Evolutionary conservation across 2,329 filamentous ascomycete genomes (phyloP), one percentile per base, ranked within the genome.

Genomic region (Metarhizium anisopliae): DNA sequence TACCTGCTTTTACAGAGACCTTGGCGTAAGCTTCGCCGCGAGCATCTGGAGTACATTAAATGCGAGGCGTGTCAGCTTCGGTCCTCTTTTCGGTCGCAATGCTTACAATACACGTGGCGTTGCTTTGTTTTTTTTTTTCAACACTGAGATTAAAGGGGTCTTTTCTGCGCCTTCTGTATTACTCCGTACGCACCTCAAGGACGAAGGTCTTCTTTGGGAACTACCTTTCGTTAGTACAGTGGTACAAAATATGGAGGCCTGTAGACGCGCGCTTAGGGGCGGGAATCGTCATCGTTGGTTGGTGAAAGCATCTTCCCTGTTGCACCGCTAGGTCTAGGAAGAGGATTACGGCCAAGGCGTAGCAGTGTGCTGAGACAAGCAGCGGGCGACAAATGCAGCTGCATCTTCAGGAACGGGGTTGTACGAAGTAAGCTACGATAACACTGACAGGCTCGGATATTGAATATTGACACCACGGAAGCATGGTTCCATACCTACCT

Each of bases 221-320:
- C 10, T 45, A 8, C 32, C 7, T 11, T 35, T 35, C 32, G 25
- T 35, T 11, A 11, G 32, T 35, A 8, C 3, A 20, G 42, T 45
- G n/a, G n/a, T 18, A 45, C 42, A 38, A 18, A 29, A 29, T 50
- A 43, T 35, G n/a, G 30, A 18, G 29, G 47, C 18, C 36, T 13
- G 38, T 55, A 58, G 55, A 53, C 58, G 58, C 58, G 58, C 58
- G 58, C 58, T 57, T 59, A 42, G 11, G 53, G 52, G 40, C 50
- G 43, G 35, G 16, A 50, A 35, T 25, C 18, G 36, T 18, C 43
- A 18, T 47, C 11, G 29, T 16, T 18, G 32, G 42, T 18, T 36
- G 53, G 36, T 36, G 47, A 38, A 45, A 7, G 18, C n/a, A 20
- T 45, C n/a, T 25, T 45, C 10, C 18, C n/a, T 45, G 42, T 45